Base-by-base conservation (phyloP, 1,284 basidiomycete genomes). In the Phellopilus nigrolimitatus region DNA sequence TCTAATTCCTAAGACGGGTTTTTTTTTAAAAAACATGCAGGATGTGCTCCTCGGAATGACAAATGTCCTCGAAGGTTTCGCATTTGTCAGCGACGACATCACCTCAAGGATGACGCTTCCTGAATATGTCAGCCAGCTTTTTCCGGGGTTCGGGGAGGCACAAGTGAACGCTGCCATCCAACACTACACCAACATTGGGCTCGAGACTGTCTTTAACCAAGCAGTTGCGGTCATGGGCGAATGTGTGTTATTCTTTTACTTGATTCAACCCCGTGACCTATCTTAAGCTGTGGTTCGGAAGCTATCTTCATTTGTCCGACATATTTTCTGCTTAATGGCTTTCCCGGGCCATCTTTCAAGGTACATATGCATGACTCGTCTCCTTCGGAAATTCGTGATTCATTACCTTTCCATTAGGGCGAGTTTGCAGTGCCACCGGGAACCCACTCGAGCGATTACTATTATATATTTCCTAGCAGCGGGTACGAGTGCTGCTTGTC, bases 161-260 rank as follows among this genome's bases (percentile, higher is more conserved):
- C 54, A 69, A 28, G 59, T 67, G 1, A 34, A 61, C 0, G 54
- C 46, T 2, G 67, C 63, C 0, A 61, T 61, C 4, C 52, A 58
- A 17, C 53, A 64, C 21, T 73, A 73, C 51, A 49, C 56, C 6
- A 3, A 61, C 62, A 4, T 65, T 56, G 30, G 48, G 34, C 4
- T 48, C 56, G 12, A 53, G 47, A 40, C 8, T 12, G 28, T 48
- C 9, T 21, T 64, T 25, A 60, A 63, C 46, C 70, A 72, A 47
- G 68, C 62, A 1, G 61, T 59, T 21, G 63, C 61, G 3, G 68
- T 74, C 4, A 70, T 72, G 64, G 67, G 71, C 3, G 72, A 78
- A 66, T 62, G 74, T 74, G 39, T 30, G 63, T 54, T 15, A 3
- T 28, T 4, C 17, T n/a, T 15, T 30, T 36, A 6, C 19, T 13